A percentile compares a stretch with the other conserved stretches of the same genome.
phyloP scores from a whole-genome alignment of 2,329 filamentous ascomycete genomes.

The Sporothrix brunneoviolacea region DNA sequence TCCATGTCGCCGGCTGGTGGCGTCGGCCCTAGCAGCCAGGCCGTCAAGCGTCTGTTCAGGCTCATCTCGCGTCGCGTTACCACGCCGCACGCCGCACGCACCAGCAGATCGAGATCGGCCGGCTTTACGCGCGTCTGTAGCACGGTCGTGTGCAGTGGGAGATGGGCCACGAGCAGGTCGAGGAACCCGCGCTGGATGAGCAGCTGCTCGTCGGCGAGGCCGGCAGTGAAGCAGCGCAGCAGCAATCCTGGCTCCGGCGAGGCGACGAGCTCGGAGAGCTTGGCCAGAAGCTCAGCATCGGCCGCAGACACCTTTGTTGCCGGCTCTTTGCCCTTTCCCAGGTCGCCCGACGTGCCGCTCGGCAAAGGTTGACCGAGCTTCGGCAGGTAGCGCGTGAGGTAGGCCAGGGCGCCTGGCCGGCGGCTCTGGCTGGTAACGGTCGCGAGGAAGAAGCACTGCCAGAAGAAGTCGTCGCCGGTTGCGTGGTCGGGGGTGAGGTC shows the following conservation, averaged over 20 bases:
- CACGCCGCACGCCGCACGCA: conserved; percentile 78
- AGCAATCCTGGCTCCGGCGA: conserved; percentile 87
- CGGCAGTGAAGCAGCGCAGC: conserved; percentile 85
- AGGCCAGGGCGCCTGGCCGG: conserved; percentile 80
- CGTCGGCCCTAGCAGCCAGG: conserved; percentile 85
- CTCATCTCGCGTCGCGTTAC: conserved; percentile 93
- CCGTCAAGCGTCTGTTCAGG: conserved; percentile 88
- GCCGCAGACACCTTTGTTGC: conserved; percentile 22
- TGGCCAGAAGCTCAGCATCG: conserved; percentile 42
- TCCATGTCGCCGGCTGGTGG: conserved; percentile 26
- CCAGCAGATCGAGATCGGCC: conserved; percentile 72
- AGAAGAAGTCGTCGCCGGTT: conserved; percentile 80
- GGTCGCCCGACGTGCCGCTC: conserved; percentile 21
- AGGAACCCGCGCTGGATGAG: conserved; percentile 91
- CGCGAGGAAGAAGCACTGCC: conserved; percentile 95
- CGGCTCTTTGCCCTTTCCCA: conserved; percentile 15
- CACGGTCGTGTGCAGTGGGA: conserved; percentile 77
- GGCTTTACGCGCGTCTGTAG: conserved; percentile 67
- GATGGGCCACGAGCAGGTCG: conserved; percentile 81
- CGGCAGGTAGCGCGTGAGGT: conserved; percentile 72
- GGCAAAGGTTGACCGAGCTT: conserved; percentile 48
- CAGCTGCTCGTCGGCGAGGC: conserved; percentile 77
- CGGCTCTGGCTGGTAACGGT: conserved; percentile 83
- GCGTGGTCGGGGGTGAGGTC: conserved; percentile 46
- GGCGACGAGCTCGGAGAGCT: conserved; percentile 61